Evolutionary conservation across 1,139 yeast genomes (phyloP), one percentile per base, ranked within the genome.

Genomic region (Pneumocystis oryctolagi): DNA sequence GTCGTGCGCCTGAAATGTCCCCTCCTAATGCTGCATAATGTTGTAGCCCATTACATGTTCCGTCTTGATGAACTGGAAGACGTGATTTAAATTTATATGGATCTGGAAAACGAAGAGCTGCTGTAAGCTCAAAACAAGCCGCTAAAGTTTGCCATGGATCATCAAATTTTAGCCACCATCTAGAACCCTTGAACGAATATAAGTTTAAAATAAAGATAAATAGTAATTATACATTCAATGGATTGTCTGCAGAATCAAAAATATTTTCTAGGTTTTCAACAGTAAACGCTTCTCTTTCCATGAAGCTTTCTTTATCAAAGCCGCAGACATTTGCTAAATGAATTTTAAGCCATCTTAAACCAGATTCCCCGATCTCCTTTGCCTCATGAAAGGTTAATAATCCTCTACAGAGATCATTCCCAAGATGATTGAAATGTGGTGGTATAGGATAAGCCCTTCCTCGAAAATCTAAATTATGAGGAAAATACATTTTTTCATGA

Each of bases 21-120:
- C 97, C 97, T 70, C 97, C 98, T 58, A 92, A 79, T 0, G 98
- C 98, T 18, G 98, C 97, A 75, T 92, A 92, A 75, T 92, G 98
- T 74, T 92, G 98, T 65, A 92, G 79, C 6, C 98, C 98, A 72
- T 92, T 92, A 76, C 98, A 92, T 0, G 97, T 88, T 69, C 98
- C 98, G 75, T 92, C 98, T 75, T 89, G 97, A 73, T 92, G 97
- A 18, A 92, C 89, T 0, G 97, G 97, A 66, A 89, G 82, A 70
- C 87, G 89, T 1, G 95, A 86, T 31, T 85, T 75, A 70, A 75
- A 89, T 67, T 84, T 80, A 5, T 84, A 80, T 1, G 97, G 97
- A 68, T 89, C 88, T 5, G 79, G 82, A 65, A 84, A 75, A 66
- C 83, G 78, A 69, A 81, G 74, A 0, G 97, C 97, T 64, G 83